These are phyloP conservation scores for Claviceps purpurea DNA, from an alignment of 2,329 filamentous ascomycete genomes.

Conservation along the genomic window DNA sequence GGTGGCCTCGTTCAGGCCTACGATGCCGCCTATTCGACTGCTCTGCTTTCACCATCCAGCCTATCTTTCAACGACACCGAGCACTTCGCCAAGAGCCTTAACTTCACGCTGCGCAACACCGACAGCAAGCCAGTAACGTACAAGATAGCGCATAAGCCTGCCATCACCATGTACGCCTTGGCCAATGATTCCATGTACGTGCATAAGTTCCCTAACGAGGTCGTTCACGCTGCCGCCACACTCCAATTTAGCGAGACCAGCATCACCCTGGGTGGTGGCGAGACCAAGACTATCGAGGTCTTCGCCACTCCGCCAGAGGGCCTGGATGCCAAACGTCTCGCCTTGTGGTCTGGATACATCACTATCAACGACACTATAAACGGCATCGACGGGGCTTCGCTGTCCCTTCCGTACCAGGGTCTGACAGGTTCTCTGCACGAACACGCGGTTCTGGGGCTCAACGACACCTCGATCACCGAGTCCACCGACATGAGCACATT, in stretches of 20 bases:
- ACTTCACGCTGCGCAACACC: conserved; percentile 43
- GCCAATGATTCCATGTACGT: conserved; percentile 21
- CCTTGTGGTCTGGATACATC: conserved; percentile 8
- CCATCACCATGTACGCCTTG: conserved; percentile 40
- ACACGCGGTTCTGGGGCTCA: conserved; percentile 12
- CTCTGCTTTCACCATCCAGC: conserved; percentile 40
- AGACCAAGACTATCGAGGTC: conserved; percentile 5
- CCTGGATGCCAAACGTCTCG: conserved; percentile 4
- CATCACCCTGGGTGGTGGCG: conserved; percentile 2
- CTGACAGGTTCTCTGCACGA: conserved; percentile 22
- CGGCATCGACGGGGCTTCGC: conserved; percentile 22
- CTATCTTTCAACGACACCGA: conserved; percentile 53
- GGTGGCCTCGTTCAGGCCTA: conserved; percentile 46
- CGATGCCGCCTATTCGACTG: conserved; percentile 41
- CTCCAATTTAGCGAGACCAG: conserved; percentile 5
- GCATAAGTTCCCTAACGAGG: conserved; percentile 30
- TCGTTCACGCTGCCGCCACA: conserved; percentile 26
- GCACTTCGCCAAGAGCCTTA: conserved; percentile 33
- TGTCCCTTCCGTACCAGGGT: conserved; percentile 29
- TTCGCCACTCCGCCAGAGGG: conserved; percentile 3
- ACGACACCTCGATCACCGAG: conserved; percentile 16
- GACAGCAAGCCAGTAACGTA: conserved; percentile 36
- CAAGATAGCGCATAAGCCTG: conserved; percentile 34
- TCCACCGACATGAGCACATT: conserved; percentile 18
- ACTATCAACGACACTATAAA: conserved; percentile 17